Base-by-base conservation (phyloP, 139 green algal genomes). In the Marvania coccoides region DNA sequence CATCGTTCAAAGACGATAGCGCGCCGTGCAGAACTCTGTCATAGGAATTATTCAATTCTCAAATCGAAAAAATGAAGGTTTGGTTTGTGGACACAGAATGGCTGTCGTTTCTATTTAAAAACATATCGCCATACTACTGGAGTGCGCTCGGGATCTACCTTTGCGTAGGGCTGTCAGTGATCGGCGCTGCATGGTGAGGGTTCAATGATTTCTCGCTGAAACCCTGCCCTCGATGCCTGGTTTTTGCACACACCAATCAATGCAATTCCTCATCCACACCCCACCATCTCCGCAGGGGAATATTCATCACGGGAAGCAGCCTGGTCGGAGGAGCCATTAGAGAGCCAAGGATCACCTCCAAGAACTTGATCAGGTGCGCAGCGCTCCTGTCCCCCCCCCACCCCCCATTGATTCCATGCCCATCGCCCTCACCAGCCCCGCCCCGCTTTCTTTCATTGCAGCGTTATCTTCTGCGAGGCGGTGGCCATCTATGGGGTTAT, bases 401-500 rank as follows among this genome's bases (percentile, higher is more conserved):
- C n/a, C 26, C 7, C 23, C 24, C 51, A 54, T 1, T 55, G 37
- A 37, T 54, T 54, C 13, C 1, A 24, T 34, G 12, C 9, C 9
- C 28, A 59, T 9, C 19, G 9, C 36, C 34, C 34, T 12, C 28
- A 9, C 36, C 1, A 37, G 7, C n/a, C 12, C 24, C 42, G 31
- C 23, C n/a, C 23, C 23, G 7, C 39, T 63, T 45, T 39, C 39
- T 47, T 26, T 13, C 4, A 5, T 37, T 63, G 73, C 88, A 95
- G 87, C 57, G 83, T 99, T 39, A 99, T 99, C 40, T 99, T 99
- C 80, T 98, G 93, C 67, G 95, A 99, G 65, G 95, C 95, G 0
- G 91, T 96, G 34, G 95, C 95, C 53, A 99, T 99, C 74, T 99
- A 99, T 64, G 95, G 95, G 1, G 91, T 99, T 47, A 97, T 99